A percentile compares a stretch with the other conserved stretches of the same genome.
These are phyloP conservation scores for Aureobasidium sp. DNA, from an alignment of 2,329 filamentous ascomycete genomes.

Conservation along the genomic window DNA sequence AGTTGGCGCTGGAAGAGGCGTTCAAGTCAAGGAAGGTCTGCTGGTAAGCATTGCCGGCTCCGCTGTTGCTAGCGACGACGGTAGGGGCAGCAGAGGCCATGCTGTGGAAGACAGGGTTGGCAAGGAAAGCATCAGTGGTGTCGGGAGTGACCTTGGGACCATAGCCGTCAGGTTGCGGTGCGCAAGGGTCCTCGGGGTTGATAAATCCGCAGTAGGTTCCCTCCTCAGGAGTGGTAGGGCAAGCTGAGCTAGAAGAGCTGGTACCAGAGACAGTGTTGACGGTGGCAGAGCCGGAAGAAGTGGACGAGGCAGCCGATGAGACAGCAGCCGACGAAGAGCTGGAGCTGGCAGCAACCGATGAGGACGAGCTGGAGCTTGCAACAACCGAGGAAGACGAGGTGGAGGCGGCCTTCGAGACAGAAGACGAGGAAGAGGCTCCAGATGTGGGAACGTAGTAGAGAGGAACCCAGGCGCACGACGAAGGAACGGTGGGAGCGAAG, in stretches of 20 bases:
- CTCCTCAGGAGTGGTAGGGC: constrained; percentile 26
- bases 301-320: not conserved
- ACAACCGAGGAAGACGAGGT: not conserved
- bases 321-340: not conserved
- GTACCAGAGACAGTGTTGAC: constrained; percentile 16
- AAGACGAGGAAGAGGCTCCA: not conserved
- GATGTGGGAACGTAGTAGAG: not conserved
- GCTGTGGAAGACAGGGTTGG: constrained; percentile 21
- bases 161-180: constrained; percentile 23
- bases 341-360: not conserved
- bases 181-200: constrained; percentile 27
- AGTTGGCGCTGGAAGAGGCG: constrained; percentile 19
- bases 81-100: constrained; percentile 22
- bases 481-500: not conserved
- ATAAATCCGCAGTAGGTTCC: constrained; percentile 34
- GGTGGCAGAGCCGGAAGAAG: constrained; percentile 12
- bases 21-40: constrained; percentile 22
- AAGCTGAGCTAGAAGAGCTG: constrained; percentile 25
- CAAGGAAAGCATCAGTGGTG: constrained; percentile 24
- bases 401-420: not conserved
- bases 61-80: constrained; percentile 18
- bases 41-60: constrained; percentile 18
- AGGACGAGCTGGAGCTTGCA: not conserved
- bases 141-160: constrained; percentile 23
- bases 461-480: not conserved